phyloP scores from a whole-genome alignment of 441 rosid genomes.

The Erodium moschatum region DNA sequence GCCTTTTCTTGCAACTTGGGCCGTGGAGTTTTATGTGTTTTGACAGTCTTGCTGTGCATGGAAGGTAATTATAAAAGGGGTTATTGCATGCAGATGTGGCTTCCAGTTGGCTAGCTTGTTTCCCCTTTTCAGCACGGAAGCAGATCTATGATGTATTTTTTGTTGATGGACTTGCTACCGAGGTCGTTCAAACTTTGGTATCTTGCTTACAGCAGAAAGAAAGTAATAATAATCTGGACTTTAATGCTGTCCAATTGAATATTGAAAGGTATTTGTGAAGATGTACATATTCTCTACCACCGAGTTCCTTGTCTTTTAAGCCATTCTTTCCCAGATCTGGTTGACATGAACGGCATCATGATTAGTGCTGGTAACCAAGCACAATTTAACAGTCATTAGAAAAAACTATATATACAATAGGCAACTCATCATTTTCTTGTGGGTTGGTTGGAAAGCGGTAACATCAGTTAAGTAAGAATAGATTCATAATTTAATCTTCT shows the following conservation, averaged over 20 bases:
- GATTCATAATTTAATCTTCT: neutral
- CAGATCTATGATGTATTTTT: conserved; percentile 76
- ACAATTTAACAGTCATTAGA: conserved; percentile 1
- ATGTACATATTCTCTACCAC: neutral
- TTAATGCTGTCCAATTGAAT: conserved; percentile 45
- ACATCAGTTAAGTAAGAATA: neutral
- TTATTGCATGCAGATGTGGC: conserved; percentile 61
- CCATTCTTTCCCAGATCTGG: neutral
- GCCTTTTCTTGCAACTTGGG: conserved; percentile 2
- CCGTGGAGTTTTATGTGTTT: neutral
- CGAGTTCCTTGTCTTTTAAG: conserved; percentile 7
- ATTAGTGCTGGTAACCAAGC: neutral
- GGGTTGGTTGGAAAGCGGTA: neutral
- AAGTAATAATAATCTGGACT: conserved; percentile 29
- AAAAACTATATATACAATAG: neutral
- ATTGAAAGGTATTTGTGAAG: conserved; percentile 51
- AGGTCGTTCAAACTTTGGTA: conserved; percentile 76
- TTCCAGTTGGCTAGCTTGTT: conserved; percentile 82
- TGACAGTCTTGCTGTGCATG: neutral
- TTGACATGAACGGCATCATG: neutral
- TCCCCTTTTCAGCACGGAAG: conserved; percentile 62
- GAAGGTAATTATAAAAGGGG: conserved; percentile 6
- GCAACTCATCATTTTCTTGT: neutral
- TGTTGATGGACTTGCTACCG: conserved; percentile 47
- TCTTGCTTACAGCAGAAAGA: conserved; percentile 45